phyloP scores from a whole-genome alignment of 805 yeast genomes.

The Kodamaea neixiangensis region DNA sequence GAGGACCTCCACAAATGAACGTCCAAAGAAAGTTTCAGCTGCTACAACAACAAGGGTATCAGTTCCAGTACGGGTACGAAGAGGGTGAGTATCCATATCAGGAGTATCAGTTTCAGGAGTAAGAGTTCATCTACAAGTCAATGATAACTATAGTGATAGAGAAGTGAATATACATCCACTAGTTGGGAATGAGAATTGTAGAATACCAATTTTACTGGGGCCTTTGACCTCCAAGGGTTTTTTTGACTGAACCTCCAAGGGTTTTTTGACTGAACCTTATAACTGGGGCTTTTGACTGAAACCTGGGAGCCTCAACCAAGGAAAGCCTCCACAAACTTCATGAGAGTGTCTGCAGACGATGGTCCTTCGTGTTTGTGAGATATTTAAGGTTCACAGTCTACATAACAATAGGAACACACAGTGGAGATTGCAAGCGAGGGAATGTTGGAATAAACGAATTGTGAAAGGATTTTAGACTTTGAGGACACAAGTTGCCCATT shows the following conservation, averaged over 20 bases:
- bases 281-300: too few species aligned
- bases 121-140: background rate
- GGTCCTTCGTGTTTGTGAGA: background rate
- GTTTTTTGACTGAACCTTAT: too few species aligned
- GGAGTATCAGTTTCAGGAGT: background rate
- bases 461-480: background rate
- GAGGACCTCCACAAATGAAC: slow-evolving; percentile 19
- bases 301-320: too few species aligned
- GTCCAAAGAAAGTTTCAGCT: slow-evolving; percentile 23
- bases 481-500: background rate
- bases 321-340: background rate
- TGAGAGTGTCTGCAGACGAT: too few species aligned
- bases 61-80: background rate
- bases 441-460: background rate
- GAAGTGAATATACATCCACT: background rate
- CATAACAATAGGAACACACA: background rate
- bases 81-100: slow-evolving; percentile 2
- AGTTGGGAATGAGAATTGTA: background rate
- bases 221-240: too few species aligned
- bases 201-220: too few species aligned
- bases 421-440: background rate
- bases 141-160: background rate
- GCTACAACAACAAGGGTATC: slow-evolving; percentile 18
- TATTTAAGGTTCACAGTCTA: background rate
- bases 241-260: too few species aligned